phyloP scores from a whole-genome alignment of 176 grass and related monocot species.

The Oryza australiensis region DNA sequence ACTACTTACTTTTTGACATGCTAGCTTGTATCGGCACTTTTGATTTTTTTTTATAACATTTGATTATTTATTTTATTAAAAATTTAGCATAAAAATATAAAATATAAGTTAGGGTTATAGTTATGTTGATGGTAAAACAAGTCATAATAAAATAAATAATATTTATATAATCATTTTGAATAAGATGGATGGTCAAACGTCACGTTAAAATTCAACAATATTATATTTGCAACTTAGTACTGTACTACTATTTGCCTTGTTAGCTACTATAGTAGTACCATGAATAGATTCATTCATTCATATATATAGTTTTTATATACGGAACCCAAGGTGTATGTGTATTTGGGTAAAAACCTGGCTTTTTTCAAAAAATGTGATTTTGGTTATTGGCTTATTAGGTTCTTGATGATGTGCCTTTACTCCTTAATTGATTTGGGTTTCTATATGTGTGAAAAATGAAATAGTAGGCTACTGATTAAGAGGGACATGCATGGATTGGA shows the following conservation, averaged over 20 bases:
- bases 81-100: too few relatives aligned
- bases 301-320: background rate
- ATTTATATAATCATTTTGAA: too few relatives aligned
- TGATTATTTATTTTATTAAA: too few relatives aligned
- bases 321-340: background rate
- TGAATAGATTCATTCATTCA: background rate
- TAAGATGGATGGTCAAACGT: too few relatives aligned
- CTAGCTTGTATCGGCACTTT: background rate
- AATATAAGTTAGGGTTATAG: too few relatives aligned
- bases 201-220: too few relatives aligned
- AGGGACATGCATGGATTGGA: background rate
- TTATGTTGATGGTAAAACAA: too few relatives aligned
- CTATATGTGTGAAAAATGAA: background rate
- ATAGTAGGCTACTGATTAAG: background rate
- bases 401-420: background rate
- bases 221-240: background rate
- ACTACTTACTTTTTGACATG: too few relatives aligned
- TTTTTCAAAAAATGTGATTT: background rate
- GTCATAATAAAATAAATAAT: too few relatives aligned
- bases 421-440: background rate
- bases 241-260: background rate
- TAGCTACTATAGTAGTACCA: background rate
- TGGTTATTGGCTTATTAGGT: background rate
- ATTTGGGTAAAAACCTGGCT: background rate
- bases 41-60: too few relatives aligned